Base-by-base conservation (phyloP, 768 basidiomycete species). In the Mycena vitilis region DNA sequence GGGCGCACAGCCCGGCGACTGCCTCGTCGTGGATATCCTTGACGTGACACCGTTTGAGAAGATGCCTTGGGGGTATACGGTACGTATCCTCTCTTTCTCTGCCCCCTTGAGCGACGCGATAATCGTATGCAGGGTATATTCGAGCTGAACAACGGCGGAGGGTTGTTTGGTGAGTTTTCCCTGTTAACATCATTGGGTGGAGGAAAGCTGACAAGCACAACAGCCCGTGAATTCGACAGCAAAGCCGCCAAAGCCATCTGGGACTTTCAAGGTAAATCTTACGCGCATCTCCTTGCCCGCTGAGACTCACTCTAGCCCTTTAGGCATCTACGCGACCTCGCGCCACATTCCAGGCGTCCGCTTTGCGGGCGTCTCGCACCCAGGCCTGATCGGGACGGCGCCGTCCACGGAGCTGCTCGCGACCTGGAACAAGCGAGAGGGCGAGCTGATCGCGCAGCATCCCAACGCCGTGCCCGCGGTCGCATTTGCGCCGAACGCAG, bases 61-160 rank as follows among this genome's bases (percentile, higher is more conserved):
- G 74, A 90, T 91, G 91, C 91, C 91, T 0, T 94, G 91, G 92
- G 92, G 92, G 0, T 93, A 92, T 74, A 92, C 91, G 1, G 89
- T 89, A 60, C 49, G 82, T 70, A 20, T 58, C 34, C 30, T 10
- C 37, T 15, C 37, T 2, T 15, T 60, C 60, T 12, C n/a, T 59
- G n/a, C 1, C 34, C 15, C 53, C 60, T 0, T 52, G 16, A 53
- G 22, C 23, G 48, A 25, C 25, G 23, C 36, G 16, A 23, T 36
- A 62, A 48, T 65, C 30, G 44, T 47, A n/a, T 10, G 36, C 47
- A 91, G 88, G 91, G 91, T 20, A 91, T 93, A 67, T 92, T 92
- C 73, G 91, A 92, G 71, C 83, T 91, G 15, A 82, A 87, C 61
- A 92, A 93, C 65, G 91, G 91, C 2, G 91, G 91, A 15, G 91